Percentiles rank a stretch among this genome's conserved stretches.
Conservation (phyloP, 2,329 filamentous ascomycete species). For the Corynespora cassiicola region DNA sequence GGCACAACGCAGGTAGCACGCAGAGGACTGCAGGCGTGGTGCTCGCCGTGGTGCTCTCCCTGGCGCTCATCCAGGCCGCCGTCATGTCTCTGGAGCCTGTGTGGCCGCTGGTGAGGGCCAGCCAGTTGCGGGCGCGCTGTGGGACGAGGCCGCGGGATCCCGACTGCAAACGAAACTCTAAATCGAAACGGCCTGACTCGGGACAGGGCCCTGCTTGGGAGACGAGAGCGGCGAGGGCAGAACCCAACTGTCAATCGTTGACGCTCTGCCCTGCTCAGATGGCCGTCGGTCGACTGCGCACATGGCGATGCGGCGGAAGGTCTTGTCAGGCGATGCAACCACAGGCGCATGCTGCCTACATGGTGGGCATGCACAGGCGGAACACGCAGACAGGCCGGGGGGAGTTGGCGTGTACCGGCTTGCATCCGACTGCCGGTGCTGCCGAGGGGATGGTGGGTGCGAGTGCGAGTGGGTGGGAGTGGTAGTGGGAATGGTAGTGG, state of each 20-base stretch:
- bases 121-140: background rate
- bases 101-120: constrained; percentile 1
- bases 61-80: too few relatives aligned
- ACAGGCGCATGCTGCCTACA: constrained; percentile 4
- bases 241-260: background rate
- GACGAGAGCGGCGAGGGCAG: background rate
- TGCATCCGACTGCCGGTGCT: too few relatives aligned
- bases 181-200: constrained; percentile 6
- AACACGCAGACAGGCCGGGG: too few relatives aligned
- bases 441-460: too few relatives aligned
- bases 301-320: background rate
- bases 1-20: constrained; percentile 7
- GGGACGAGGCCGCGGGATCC: background rate
- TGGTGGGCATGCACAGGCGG: constrained; percentile 1
- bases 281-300: background rate
- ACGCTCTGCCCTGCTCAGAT: too few relatives aligned
- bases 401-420: too few relatives aligned
- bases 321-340: background rate
- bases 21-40: background rate
- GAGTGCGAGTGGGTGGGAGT: too few relatives aligned
- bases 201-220: background rate
- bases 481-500: too few relatives aligned
- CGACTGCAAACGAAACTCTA: constrained; percentile 5
- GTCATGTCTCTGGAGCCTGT: too few relatives aligned
- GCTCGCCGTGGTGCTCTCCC: too few relatives aligned